Evolutionary conservation across 345 rosid genomes (phyloP).

Genomic region (Bruguiera parviflora): DNA sequence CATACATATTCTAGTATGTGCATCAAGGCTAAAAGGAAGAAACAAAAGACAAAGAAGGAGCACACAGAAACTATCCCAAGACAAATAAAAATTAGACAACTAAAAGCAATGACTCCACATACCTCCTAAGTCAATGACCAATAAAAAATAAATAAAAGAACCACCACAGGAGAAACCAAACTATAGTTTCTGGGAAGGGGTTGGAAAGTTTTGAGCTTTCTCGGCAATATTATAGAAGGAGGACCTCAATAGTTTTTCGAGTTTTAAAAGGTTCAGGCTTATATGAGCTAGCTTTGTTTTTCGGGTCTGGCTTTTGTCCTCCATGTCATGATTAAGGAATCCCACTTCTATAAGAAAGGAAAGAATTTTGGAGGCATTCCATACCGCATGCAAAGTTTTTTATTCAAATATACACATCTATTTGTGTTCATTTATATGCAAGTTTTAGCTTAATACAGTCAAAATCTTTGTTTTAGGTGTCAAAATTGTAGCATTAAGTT

Average conservation of each 20-base stretch:
- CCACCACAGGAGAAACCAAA: conserved; percentile 18
- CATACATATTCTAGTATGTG: no score
- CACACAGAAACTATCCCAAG: conserved; percentile 3
- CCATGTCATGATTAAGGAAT: conserved; percentile 28
- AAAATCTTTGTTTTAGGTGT: no score
- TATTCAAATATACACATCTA: background rate
- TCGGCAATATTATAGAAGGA: conserved; percentile 17
- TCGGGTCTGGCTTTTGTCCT: conserved; percentile 20
- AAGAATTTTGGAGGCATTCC: conserved; percentile 14
- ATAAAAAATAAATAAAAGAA: background rate
- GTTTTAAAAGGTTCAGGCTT: conserved; percentile 16
- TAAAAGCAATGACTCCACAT: conserved; percentile 16
- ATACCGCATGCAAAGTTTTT: background rate
- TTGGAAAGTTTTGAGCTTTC: conserved; percentile 16
- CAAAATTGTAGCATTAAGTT: background rate
- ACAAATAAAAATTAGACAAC: conserved; percentile 2
- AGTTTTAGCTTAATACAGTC: no score
- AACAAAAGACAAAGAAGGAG: background rate
- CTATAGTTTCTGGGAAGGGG: conserved; percentile 15
- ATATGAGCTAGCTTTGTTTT: conserved; percentile 5
- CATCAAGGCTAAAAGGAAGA: background rate
- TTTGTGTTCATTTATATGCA: background rate
- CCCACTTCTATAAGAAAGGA: conserved; percentile 12
- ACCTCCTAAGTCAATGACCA: conserved; percentile 25
- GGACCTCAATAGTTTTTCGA: conserved; percentile 18